Evolutionary conservation across 2,329 filamentous ascomycete species (phyloP).

Genomic region (Aspergillus sp.): DNA sequence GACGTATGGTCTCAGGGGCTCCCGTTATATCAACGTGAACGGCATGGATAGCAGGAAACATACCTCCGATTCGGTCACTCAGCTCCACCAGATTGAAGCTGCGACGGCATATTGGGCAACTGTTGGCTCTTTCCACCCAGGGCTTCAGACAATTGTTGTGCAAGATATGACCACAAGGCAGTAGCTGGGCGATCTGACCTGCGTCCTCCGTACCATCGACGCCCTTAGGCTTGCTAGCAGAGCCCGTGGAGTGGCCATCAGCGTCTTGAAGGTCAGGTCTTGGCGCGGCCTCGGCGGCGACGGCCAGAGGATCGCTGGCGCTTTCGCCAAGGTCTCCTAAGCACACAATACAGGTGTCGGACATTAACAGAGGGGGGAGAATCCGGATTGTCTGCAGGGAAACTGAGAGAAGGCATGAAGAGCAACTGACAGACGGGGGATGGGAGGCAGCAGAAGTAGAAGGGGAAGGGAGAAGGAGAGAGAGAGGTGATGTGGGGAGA

Average conservation of each 20-base stretch:
- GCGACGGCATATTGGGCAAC: slow-evolving; percentile 93
- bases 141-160: slow-evolving; percentile 90
- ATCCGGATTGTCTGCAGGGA: slow-evolving; percentile 26
- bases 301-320: slow-evolving; percentile 49
- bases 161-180: slow-evolving; percentile 84
- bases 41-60: slow-evolving; percentile 33
- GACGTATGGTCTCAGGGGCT: background rate
- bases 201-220: slow-evolving; percentile 38
- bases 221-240: slow-evolving; percentile 26
- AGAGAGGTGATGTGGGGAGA: slow-evolving; percentile 30
- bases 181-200: slow-evolving; percentile 58
- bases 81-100: slow-evolving; percentile 88
- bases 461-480: slow-evolving; percentile 23
- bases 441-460: slow-evolving; percentile 16
- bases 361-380: slow-evolving; percentile 48
- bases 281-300: slow-evolving; percentile 42
- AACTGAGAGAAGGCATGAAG: slow-evolving; percentile 39
- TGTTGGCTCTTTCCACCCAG: slow-evolving; percentile 96
- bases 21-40: background rate
- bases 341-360: slow-evolving; percentile 70
- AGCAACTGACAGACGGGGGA: slow-evolving; percentile 27
- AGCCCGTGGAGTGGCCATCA: slow-evolving; percentile 23
- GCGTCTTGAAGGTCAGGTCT: slow-evolving; percentile 36
- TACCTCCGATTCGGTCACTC: slow-evolving; percentile 75
- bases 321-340: slow-evolving; percentile 65